phyloP scores from a whole-genome alignment of 2,329 filamentous ascomycete genomes.

The Colletotrichum chrysophilum region DNA sequence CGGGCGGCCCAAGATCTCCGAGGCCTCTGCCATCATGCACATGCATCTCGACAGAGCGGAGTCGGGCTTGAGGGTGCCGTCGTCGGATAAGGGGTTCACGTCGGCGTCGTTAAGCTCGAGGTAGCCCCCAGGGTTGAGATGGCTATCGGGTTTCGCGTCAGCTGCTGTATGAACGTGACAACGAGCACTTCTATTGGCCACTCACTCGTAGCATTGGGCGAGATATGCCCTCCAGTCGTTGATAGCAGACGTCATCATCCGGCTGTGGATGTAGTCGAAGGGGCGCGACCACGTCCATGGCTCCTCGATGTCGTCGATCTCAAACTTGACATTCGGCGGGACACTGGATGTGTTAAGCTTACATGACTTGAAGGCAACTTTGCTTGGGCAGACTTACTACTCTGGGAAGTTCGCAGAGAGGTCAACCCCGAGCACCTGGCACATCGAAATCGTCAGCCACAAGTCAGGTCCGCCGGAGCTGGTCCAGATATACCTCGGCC shows the following conservation, averaged over 20 bases:
- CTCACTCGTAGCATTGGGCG: slow-evolving; percentile 44
- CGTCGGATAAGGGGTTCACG: slow-evolving; percentile 34
- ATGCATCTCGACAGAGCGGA: slow-evolving; percentile 34
- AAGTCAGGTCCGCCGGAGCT: background rate
- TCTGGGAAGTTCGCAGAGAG: slow-evolving; percentile 44
- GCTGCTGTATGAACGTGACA: background rate
- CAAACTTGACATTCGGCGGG: slow-evolving; percentile 59
- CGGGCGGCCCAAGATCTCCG: slow-evolving; percentile 36
- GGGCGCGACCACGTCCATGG: slow-evolving; percentile 52
- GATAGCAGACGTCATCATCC: slow-evolving; percentile 56
- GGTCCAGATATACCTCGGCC: slow-evolving; percentile 17
- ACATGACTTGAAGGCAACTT: background rate
- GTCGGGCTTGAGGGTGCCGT: slow-evolving; percentile 36
- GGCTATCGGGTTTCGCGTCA: slow-evolving; percentile 17
- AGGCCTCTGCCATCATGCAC: slow-evolving; percentile 38
- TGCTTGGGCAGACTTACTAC: slow-evolving; percentile 25
- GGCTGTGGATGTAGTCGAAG: slow-evolving; percentile 61
- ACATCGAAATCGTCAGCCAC: background rate
- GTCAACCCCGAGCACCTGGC: slow-evolving; percentile 40
- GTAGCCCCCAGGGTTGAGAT: slow-evolving; percentile 44
- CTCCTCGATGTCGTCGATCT: slow-evolving; percentile 60
- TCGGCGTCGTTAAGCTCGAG: slow-evolving; percentile 34
- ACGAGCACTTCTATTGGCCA: background rate
- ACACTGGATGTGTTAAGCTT: slow-evolving; percentile 34
- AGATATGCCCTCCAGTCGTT: slow-evolving; percentile 53